Evolutionary conservation across 1,284 basidiomycete species (phyloP).

Genomic region (Trichosporon inkin): DNA sequence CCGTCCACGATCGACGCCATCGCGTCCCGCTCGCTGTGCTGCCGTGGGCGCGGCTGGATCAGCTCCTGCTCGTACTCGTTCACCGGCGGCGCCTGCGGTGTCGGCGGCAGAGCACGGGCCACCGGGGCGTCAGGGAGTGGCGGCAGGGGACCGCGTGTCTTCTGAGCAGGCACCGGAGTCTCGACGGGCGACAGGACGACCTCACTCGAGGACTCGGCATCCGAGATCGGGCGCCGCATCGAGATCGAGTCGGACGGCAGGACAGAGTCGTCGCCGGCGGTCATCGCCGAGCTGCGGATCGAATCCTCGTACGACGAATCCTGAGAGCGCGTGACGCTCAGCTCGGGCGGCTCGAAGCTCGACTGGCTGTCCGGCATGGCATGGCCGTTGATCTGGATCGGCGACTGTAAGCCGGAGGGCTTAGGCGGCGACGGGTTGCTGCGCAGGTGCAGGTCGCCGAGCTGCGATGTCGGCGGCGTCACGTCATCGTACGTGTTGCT

Average conservation of each 20-base stretch:
- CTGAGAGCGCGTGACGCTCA: background rate
- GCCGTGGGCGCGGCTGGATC: constrained; percentile 12
- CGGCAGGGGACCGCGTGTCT: background rate
- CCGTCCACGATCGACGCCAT: constrained; percentile 25
- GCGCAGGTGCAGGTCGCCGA: constrained; percentile 8
- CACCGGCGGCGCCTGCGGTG: background rate
- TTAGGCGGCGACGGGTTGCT: background rate
- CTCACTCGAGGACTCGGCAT: background rate
- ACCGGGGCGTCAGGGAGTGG: background rate
- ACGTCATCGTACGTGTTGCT: background rate
- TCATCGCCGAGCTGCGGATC: background rate
- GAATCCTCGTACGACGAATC: constrained; percentile 7
- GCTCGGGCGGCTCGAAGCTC: background rate
- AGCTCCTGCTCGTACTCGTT: constrained; percentile 15
- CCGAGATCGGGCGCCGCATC: constrained; percentile 9
- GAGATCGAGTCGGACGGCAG: constrained; percentile 21
- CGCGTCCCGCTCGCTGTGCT: constrained; percentile 16
- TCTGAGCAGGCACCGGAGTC: background rate
- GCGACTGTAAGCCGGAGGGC: constrained; percentile 9
- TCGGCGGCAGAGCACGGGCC: background rate
- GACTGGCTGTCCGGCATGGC: background rate
- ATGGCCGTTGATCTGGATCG: constrained; percentile 10
- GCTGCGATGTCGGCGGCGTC: constrained; percentile 16
- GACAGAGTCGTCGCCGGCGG: constrained; percentile 15
- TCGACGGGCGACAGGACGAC: constrained; percentile 5